Conservation (phyloP, 495 filamentous ascomycete genomes). For the Penicillium longicatenatum region DNA sequence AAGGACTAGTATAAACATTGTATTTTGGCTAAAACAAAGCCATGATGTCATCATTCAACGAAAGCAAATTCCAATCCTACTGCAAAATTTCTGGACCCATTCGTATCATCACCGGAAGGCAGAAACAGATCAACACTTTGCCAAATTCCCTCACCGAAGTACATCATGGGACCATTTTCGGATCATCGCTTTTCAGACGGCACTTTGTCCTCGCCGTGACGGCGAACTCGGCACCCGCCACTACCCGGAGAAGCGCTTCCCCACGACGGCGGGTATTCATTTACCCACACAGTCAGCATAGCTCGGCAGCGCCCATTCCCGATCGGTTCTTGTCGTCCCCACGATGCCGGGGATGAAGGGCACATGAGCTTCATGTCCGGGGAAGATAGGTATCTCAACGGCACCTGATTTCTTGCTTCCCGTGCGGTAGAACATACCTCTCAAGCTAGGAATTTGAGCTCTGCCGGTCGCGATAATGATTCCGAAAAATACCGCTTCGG, state of each 20-base stretch:
- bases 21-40: too few species aligned
- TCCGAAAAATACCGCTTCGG: neutral
- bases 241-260: slow-evolving; percentile 10
- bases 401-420: neutral
- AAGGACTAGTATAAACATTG: too few species aligned
- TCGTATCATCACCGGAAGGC: neutral
- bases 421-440: neutral
- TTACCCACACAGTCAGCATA: neutral
- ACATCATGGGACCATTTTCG: neutral
- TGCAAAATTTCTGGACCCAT: neutral
- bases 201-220: neutral
- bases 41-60: neutral
- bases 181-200: neutral
- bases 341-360: slow-evolving; percentile 3
- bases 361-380: neutral
- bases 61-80: neutral
- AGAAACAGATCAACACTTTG: neutral
- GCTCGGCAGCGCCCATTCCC: slow-evolving; percentile 3
- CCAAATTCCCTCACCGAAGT: neutral
- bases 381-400: neutral
- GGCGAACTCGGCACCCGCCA: neutral
- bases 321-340: slow-evolving; percentile 2
- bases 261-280: slow-evolving; percentile 1
- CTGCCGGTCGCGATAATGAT: neutral
- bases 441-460: neutral